Evolutionary conservation across 108 stramenopile genomes (phyloP).

Genomic region (Cyclotella atomus): DNA sequence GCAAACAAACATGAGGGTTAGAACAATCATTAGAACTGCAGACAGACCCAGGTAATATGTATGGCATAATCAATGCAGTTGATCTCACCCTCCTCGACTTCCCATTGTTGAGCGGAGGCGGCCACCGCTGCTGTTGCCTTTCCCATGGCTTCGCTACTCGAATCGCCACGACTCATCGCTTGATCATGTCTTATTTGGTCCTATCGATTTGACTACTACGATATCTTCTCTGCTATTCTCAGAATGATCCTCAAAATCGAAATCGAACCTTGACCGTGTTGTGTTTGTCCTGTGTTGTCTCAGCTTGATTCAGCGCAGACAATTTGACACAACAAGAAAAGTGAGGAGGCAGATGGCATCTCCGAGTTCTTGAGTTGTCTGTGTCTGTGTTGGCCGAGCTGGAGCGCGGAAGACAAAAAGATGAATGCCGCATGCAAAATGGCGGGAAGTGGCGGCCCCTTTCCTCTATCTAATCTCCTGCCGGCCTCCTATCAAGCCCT

Average conservation of each 20-base stretch:
- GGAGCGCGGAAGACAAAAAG: not conserved
- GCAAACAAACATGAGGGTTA: not conserved
- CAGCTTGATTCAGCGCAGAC: not conserved
- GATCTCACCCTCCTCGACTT: slow-evolving; percentile 40
- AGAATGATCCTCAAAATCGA: too few species aligned
- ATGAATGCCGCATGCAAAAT: too few species aligned
- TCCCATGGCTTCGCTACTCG: not conserved
- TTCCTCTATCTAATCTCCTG: too few species aligned
- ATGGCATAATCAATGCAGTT: too few species aligned
- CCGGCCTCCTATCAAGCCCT: too few species aligned
- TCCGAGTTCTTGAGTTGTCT: not conserved
- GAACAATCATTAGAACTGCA: not conserved
- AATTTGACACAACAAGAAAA: not conserved
- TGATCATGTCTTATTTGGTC: too few species aligned
- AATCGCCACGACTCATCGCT: slow-evolving; percentile 1
- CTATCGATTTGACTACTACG: too few species aligned
- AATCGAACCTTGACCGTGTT: too few species aligned
- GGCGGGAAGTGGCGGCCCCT: not conserved
- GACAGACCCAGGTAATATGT: too few species aligned
- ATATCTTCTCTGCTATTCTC: too few species aligned
- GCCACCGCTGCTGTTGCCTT: slow-evolving; percentile 42
- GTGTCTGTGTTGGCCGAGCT: not conserved
- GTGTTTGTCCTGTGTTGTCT: too few species aligned
- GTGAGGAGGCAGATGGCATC: not conserved
- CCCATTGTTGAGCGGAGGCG: slow-evolving; percentile 30